These are phyloP conservation scores for Plantago elongata DNA, from an alignment of 257 asterid species.

Conservation along the genomic window DNA sequence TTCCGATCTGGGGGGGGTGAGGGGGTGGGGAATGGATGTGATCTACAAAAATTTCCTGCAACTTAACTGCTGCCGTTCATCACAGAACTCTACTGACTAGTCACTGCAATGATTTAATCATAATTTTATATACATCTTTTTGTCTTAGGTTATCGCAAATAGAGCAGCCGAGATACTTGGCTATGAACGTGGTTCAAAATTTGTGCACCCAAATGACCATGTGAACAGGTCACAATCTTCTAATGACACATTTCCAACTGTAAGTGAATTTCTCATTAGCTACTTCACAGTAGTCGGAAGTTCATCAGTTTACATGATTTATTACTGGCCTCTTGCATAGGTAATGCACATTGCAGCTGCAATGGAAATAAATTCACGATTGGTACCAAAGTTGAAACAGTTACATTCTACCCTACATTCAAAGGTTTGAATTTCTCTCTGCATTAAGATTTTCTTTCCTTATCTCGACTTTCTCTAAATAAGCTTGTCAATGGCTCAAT, in stretches of 20 bases:
- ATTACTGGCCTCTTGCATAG: constrained; percentile 33
- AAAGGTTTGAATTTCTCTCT: constrained; percentile 45
- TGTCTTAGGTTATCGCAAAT: constrained; percentile 85
- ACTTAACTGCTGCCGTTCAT: too few species aligned
- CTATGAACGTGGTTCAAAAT: constrained; percentile 80
- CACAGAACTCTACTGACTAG: background rate
- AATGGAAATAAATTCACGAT: constrained; percentile 70
- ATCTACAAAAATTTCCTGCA: too few species aligned
- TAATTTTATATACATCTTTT: constrained; percentile 4
- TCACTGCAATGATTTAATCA: background rate
- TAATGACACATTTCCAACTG: constrained; percentile 97
- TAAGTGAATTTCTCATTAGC: constrained; percentile 35
- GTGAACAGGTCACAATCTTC: constrained; percentile 98
- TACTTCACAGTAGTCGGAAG: constrained; percentile 2
- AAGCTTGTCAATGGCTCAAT: background rate
- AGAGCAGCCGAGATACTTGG: constrained; percentile 98
- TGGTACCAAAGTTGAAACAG: constrained; percentile 81
- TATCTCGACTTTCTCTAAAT: background rate
- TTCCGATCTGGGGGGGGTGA: too few species aligned
- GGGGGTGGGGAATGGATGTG: too few species aligned
- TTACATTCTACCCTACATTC: constrained; percentile 70
- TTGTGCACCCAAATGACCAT: constrained; percentile 95
- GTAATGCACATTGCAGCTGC: constrained; percentile 99
- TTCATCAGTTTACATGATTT: constrained; percentile 10
- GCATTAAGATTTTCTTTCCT: too few species aligned